Evolutionary conservation across 2,329 filamentous ascomycete species (phyloP).

Genomic region (Macroventuria anomochaeta): DNA sequence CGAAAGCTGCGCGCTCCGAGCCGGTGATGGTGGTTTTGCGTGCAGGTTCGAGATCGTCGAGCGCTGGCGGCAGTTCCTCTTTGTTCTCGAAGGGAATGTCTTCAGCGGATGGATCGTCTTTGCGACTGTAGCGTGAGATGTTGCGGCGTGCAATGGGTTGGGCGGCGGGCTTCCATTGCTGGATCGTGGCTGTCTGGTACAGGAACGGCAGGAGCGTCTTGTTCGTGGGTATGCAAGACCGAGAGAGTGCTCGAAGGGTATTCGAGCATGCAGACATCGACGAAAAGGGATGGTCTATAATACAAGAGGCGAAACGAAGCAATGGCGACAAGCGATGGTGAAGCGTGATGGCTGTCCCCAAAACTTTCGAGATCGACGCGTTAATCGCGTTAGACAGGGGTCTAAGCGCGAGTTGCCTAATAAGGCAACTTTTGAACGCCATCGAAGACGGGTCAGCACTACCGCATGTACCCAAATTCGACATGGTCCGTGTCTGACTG

Average conservation of each 20-base stretch:
- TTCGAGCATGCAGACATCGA: conserved; percentile 43
- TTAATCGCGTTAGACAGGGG: conserved; percentile 6
- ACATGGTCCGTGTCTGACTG: not conserved
- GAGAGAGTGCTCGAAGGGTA: conserved; percentile 42
- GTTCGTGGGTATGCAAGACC: conserved; percentile 35
- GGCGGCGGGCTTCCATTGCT: conserved; percentile 41
- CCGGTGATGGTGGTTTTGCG: conserved; percentile 46
- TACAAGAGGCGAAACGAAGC: not conserved
- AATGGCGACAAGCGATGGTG: not conserved
- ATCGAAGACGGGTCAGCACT: conserved; percentile 9
- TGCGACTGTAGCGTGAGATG: conserved; percentile 31
- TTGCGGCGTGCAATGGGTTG: conserved; percentile 30
- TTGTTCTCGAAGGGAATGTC: conserved; percentile 44
- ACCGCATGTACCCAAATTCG: not conserved
- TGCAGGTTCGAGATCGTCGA: conserved; percentile 24
- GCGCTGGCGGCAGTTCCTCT: conserved; percentile 42
- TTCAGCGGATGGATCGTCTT: conserved; percentile 59
- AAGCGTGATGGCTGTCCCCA: conserved; percentile 3
- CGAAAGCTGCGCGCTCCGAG: conserved; percentile 45
- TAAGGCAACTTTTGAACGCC: conserved; percentile 3
- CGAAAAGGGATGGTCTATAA: not conserved
- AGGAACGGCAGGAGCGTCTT: conserved; percentile 68
- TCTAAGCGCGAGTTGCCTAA: conserved; percentile 10
- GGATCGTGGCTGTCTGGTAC: conserved; percentile 73
- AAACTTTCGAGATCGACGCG: conserved; percentile 10